A percentile compares a stretch with the other conserved stretches of the same genome.
These are phyloP conservation scores for Usnea hakonensis DNA, from an alignment of 495 filamentous ascomycete genomes.

Conservation along the genomic window DNA sequence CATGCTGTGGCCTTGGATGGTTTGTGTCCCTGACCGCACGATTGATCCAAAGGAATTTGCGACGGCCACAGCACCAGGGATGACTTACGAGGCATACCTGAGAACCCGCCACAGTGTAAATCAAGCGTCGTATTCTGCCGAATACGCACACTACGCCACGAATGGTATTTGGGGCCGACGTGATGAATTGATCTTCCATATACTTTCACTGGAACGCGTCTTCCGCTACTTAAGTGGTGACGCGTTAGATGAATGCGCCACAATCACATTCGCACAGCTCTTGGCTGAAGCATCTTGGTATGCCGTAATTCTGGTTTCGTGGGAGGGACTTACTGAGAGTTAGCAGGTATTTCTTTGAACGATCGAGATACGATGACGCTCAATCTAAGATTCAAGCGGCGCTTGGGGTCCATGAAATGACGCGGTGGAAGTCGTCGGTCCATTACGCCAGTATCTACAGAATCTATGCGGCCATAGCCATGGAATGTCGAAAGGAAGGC, in stretches of 20 bases:
- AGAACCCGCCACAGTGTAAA: neutral
- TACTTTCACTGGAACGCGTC: neutral
- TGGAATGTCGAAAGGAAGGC: neutral
- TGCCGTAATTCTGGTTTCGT: neutral
- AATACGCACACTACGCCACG: neutral
- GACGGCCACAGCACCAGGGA: neutral
- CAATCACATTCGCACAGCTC: neutral
- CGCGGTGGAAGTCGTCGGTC: neutral
- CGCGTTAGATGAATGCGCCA: neutral
- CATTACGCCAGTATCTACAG: slow-evolving; percentile 3
- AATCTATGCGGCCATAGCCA: neutral
- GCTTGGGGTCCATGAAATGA: neutral
- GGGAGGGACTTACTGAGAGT: neutral
- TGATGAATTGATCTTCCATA: neutral
- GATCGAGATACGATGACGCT: neutral
- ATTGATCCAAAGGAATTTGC: neutral
- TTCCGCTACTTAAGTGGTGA: neutral
- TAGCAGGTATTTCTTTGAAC: slow-evolving; percentile 1
- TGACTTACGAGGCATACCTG: neutral
- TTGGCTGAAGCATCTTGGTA: slow-evolving; percentile 8
- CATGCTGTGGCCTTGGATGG: neutral
- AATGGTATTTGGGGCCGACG: slow-evolving; percentile 2
- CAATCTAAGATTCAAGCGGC: neutral
- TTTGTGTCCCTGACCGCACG: neutral
- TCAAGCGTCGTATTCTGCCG: neutral